Evolutionary conservation across 2,329 filamentous ascomycete species (phyloP), one percentile per base, ranked within the genome.

Genomic region (Whalleya microplaca): DNA sequence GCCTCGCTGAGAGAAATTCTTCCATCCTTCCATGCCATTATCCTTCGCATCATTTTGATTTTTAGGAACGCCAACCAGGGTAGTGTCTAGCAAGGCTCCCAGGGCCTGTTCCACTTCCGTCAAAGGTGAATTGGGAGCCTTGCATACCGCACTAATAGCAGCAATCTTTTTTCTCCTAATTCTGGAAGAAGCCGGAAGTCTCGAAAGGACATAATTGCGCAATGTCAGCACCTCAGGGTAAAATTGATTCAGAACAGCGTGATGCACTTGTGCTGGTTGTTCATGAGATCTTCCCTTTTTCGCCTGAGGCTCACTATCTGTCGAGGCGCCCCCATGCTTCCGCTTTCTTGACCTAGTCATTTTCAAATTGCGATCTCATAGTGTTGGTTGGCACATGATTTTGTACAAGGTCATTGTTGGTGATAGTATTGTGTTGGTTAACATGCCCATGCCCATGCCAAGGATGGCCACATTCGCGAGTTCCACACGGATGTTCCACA

Each of bases 221-320:
- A 96, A 76, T 0, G 86, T 86, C 53, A 84, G 72, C 12, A 92
- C 81, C 45, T 80, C 74, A 7, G 80, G 74, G 73, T 92, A 96
- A 74, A 88, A 90, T 59, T 83, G 81, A 45, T 79, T 80, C 54
- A 96, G 78, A 32, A 95, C 81, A 51, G 85, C 84, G 69, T 91
- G 87, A 43, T 70, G 65, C 65, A 75, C 46, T 73, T 50, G 55
- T 40, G 48, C 18, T 14, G 45, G 29, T 29, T 37, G 21, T 40
- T 51, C 41, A 19, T 51, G 20, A 40, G 43, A 53, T 21, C 41
- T 64, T 23, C 43, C 56, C 53, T 64, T 68, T 61, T 65, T 66
- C 18, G 23, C 27, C 18, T 56, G 58, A 3, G 60, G 57, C 2
- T 32, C 51, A 27, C 61, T 51, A n/a, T 43, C 55, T 37, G 41